A percentile compares a stretch with the other conserved stretches of the same genome.
Conservation (phyloP, 75 land plant species). For the Selaginella tamariscina region DNA sequence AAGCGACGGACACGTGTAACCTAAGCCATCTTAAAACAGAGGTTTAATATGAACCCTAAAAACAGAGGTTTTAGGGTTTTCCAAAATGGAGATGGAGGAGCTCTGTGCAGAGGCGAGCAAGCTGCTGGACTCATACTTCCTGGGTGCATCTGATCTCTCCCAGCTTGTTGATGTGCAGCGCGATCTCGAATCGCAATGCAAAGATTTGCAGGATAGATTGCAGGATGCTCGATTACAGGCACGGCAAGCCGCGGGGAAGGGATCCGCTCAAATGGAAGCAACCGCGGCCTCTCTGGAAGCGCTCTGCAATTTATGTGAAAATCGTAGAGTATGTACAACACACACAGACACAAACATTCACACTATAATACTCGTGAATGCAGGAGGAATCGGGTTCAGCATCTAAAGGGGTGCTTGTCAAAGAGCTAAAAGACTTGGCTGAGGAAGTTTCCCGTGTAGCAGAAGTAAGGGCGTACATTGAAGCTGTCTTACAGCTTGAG, state of each 20-base stretch:
- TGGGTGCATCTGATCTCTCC: background rate
- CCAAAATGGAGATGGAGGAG: background rate
- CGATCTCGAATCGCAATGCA: background rate
- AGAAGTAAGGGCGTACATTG: constrained; percentile 68
- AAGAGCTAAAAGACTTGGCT: constrained; percentile 58
- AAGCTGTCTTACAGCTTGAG: constrained; percentile 67
- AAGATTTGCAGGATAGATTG: background rate
- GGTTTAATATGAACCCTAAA: background rate
- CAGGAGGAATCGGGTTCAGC: background rate
- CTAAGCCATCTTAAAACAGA: too few relatives aligned
- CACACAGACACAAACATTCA: too few relatives aligned
- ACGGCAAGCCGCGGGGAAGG: background rate
- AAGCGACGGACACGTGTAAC: too few relatives aligned
- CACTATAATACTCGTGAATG: too few relatives aligned
- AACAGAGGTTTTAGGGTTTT: background rate
- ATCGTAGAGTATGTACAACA: too few relatives aligned
- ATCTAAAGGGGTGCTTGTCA: constrained; percentile 18
- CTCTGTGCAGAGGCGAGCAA: too few relatives aligned
- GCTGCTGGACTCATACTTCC: background rate
- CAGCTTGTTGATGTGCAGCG: background rate
- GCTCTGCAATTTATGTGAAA: background rate
- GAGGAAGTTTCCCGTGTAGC: constrained; percentile 81
- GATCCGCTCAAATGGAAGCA: background rate
- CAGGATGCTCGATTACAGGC: background rate
- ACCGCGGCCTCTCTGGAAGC: background rate